A percentile compares a stretch with the other conserved stretches of the same genome.
Evolutionary conservation across 805 yeast species (phyloP).

Genomic region (Peterozyma xylosa): DNA sequence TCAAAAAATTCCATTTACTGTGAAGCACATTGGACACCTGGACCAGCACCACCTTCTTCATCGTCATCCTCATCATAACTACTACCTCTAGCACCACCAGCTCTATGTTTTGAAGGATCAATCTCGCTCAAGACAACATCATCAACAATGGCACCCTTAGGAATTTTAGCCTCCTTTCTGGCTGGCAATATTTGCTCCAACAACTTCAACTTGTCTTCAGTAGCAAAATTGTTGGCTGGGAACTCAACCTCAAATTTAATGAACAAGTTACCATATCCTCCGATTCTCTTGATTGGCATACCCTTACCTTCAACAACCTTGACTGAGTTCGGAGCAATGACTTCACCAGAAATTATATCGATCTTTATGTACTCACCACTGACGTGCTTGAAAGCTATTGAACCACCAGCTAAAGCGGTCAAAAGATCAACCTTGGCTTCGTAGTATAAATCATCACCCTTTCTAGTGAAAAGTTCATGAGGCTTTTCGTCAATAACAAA

Average conservation of each 20-base stretch:
- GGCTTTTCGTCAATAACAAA: slow-evolving; percentile 88
- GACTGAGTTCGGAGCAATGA: slow-evolving; percentile 73
- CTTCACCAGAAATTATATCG: slow-evolving; percentile 83
- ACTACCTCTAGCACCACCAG: slow-evolving; percentile 28
- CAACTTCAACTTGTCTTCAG: slow-evolving; percentile 64
- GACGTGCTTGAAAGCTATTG: slow-evolving; percentile 78
- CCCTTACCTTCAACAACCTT: slow-evolving; percentile 90
- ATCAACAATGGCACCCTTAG: slow-evolving; percentile 70
- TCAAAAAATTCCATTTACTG: slow-evolving; percentile 39
- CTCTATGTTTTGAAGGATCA: slow-evolving; percentile 54
- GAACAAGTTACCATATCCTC: slow-evolving; percentile 82
- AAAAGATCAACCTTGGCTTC: slow-evolving; percentile 85
- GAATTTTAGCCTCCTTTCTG: slow-evolving; percentile 53
- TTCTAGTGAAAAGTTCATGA: slow-evolving; percentile 75
- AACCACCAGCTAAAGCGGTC: slow-evolving; percentile 96
- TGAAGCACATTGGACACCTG: slow-evolving; percentile 90
- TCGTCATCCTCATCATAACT: slow-evolving; percentile 43
- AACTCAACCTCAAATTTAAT: slow-evolving; percentile 82
- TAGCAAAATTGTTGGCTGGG: slow-evolving; percentile 70
- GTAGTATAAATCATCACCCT: slow-evolving; percentile 79
- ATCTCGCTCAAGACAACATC: slow-evolving; percentile 69
- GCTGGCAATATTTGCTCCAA: slow-evolving; percentile 78
- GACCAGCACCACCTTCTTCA: slow-evolving; percentile 54
- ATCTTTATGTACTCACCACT: slow-evolving; percentile 89
- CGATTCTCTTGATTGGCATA: slow-evolving; percentile 91